Percentiles rank a stretch among this genome's conserved stretches.
Evolutionary conservation across 306 rosid genomes (phyloP).

Genomic region (Citrullus amarus): DNA sequence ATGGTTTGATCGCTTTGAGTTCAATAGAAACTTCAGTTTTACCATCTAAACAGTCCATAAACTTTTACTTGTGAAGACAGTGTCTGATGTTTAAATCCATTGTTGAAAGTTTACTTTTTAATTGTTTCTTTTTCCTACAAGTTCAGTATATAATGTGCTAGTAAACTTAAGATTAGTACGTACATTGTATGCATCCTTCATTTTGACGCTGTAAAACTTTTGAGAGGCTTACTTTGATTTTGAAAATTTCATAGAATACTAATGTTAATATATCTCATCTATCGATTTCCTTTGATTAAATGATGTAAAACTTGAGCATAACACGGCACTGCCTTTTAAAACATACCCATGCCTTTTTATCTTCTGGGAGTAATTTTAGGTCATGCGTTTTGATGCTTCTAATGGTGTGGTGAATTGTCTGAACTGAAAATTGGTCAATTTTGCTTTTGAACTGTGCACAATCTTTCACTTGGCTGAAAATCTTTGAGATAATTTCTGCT

Average conservation of each 20-base stretch:
- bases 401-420: neutral
- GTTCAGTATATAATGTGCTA: neutral
- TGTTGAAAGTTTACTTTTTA: neutral
- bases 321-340: neutral
- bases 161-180: neutral
- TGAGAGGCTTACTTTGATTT: too few species aligned
- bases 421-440: neutral
- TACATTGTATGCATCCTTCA: neutral
- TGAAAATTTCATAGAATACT: too few species aligned
- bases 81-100: neutral
- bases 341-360: neutral
- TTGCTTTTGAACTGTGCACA: neutral
- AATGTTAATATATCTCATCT: too few species aligned
- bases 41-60: neutral
- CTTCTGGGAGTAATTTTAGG: neutral
- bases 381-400: neutral
- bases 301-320: neutral
- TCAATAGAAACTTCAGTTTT: neutral
- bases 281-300: too few species aligned
- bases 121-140: neutral
- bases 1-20: neutral
- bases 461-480: neutral
- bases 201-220: neutral
- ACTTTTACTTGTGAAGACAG: too few species aligned
- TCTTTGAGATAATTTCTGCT: neutral